These are phyloP conservation scores for Mortierella sp. DNA, from an alignment of 371 early-diverging fungal genomes.

Conservation along the genomic window DNA sequence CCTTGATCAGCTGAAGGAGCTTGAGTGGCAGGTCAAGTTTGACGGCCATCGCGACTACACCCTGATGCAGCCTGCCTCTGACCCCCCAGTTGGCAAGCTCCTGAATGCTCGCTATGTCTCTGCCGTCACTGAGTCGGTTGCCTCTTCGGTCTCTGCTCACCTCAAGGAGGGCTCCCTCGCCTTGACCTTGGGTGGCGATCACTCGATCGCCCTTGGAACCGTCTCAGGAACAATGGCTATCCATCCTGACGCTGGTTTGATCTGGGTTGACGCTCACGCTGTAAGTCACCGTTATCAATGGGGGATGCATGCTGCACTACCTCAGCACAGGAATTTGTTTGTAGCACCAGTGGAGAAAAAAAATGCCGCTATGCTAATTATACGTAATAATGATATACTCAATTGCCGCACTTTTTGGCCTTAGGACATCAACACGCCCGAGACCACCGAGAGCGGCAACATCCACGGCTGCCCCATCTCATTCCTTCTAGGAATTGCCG, in stretches of 20 bases:
- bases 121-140: conserved; percentile 77
- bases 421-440: conserved; percentile 96
- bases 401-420: conserved; percentile 2
- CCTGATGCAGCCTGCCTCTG: conserved; percentile 67
- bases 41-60: conserved; percentile 71
- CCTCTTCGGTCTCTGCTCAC: conserved; percentile 72
- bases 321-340: no score
- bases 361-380: no score
- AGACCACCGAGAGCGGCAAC: conserved; percentile 89
- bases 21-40: conserved; percentile 84
- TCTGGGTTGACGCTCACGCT: conserved; percentile 98
- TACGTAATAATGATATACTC: no score
- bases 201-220: conserved; percentile 93
- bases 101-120: conserved; percentile 91
- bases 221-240: conserved; percentile 85
- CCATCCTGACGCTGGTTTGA: conserved; percentile 87
- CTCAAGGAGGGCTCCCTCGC: conserved; percentile 81
- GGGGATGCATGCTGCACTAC: background rate
- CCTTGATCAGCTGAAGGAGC: conserved; percentile 81
- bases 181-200: conserved; percentile 96
- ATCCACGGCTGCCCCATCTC: conserved; percentile 96
- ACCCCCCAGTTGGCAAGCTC: conserved; percentile 79
- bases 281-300: conserved; percentile 65
- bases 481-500: conserved; percentile 89
- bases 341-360: no score